Percentiles rank a stretch among this genome's conserved stretches.
These are phyloP conservation scores for Schwanniomyces sp. DNA, from an alignment of 805 yeast genomes.

Conservation along the genomic window DNA sequence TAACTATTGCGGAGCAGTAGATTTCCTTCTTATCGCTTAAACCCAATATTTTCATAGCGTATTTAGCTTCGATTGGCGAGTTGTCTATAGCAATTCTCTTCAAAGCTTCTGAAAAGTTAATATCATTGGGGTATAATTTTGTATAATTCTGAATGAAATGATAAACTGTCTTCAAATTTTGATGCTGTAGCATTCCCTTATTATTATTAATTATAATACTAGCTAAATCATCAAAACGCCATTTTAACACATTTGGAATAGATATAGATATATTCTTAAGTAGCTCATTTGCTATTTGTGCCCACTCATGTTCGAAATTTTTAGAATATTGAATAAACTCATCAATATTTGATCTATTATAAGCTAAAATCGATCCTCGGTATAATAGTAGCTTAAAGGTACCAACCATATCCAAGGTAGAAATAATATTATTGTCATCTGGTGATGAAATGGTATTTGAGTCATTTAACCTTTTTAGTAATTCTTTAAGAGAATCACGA, in stretches of 20 bases:
- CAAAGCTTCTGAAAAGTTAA: slow-evolving; percentile 45
- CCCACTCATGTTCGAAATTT: slow-evolving; percentile 27
- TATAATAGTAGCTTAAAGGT: slow-evolving; percentile 59
- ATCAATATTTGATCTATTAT: slow-evolving; percentile 63
- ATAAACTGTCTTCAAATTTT: slow-evolving; percentile 58
- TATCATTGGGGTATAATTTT: slow-evolving; percentile 46
- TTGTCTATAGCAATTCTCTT: slow-evolving; percentile 51
- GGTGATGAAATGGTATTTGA: slow-evolving; percentile 45
- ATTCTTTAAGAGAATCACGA: slow-evolving; percentile 61
- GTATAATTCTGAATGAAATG: slow-evolving; percentile 56
- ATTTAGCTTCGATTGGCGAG: slow-evolving; percentile 60
- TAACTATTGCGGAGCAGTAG: slow-evolving; percentile 37
- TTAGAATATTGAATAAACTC: slow-evolving; percentile 50
- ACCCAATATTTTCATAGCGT: slow-evolving; percentile 58
- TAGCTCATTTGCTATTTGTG: slow-evolving; percentile 47
- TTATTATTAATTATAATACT: slow-evolving; percentile 24
- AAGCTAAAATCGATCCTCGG: slow-evolving; percentile 59
- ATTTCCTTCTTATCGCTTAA: slow-evolving; percentile 44
- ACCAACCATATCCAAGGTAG: slow-evolving; percentile 49
- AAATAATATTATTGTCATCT: slow-evolving; percentile 26
- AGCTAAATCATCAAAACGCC: slow-evolving; percentile 54
- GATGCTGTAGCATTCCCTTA: slow-evolving; percentile 21
- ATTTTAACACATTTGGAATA: slow-evolving; percentile 63
- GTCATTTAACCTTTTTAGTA: slow-evolving; percentile 55
- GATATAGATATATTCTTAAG: slow-evolving; percentile 58